Base-by-base conservation (phyloP, 208 protist species). In the Chromosphaera perkinsii region DNA sequence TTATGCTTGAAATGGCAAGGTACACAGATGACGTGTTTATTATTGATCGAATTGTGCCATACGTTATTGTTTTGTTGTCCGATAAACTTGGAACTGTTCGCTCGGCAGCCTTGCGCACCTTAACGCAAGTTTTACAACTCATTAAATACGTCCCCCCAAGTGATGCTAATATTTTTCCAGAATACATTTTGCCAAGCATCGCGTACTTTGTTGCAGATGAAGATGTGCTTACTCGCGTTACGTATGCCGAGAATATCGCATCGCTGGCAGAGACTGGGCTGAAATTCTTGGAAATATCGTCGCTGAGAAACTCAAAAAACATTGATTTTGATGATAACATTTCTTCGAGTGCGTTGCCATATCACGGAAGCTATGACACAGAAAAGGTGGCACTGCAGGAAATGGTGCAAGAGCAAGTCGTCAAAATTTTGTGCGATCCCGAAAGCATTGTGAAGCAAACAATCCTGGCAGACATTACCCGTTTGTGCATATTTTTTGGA, bases 161-260 rank as follows among this genome's bases (percentile, higher is more conserved):
- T 20, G 66, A 71, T 0, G 17, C 1, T 2, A 71, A 71, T 29
- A 47, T 71, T 12, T 71, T 71, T 39, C 36, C 52, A 26, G 66
- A 71, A 1, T 62, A 47, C 32, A 26, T 71, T 3, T 37, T 71
- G 20, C 66, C 66, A 10, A 31, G n/a, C 27, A 9, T 71, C n/a
- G n/a, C n/a, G 29, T 26, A 49, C 24, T 26, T n/a, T 2, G 40
- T 71, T 52, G 66, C 57, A 14, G 57, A 39, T 43, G 57, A 33
- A 60, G 40, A 42, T 20, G 64, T 71, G 20, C 32, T 55, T 24
- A 54, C 62, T 4, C 66, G 66, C 2, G 52, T 62, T 1, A 54
- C 49, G 4, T 62, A 51, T 42, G 66, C 66, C 20, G 32, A 47
- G 27, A 48, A 60, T 27, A 47, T 71, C 5, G 49, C 66, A 20